Conservation (phyloP, 345 rosid genomes). For the Firmiana major region DNA sequence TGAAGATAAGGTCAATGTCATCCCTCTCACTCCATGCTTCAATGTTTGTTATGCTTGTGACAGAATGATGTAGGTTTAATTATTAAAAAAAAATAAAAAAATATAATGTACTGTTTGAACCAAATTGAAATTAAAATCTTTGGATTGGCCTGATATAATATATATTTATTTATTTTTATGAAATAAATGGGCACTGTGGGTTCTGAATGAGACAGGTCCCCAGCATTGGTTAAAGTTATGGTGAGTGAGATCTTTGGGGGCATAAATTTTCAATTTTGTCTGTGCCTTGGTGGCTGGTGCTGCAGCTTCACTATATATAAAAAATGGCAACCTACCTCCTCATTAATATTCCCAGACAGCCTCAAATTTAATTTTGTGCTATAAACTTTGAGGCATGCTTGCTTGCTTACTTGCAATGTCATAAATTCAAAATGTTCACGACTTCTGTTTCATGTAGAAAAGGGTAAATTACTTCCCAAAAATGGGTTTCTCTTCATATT, state of each 20-base stretch:
- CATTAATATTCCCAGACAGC: neutral
- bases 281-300: neutral
- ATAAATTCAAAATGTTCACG: neutral
- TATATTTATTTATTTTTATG: neutral
- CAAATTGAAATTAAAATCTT: neutral
- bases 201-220: neutral
- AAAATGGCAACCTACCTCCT: neutral
- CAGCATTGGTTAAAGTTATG: neutral
- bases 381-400: neutral
- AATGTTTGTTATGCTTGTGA: too few species aligned
- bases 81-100: too few species aligned
- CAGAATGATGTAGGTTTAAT: too few species aligned
- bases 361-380: neutral
- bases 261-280: neutral
- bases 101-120: neutral
- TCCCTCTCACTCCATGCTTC: too few species aligned
- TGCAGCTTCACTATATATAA: neutral
- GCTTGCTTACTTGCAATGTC: neutral
- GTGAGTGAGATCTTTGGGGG: too few species aligned
- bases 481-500: neutral
- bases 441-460: neutral
- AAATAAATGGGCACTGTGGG: neutral
- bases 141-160: too few species aligned
- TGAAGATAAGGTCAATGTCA: too few species aligned
- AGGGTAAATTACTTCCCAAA: neutral